Evolutionary conservation across 139 green algal genomes (phyloP), one percentile per base, ranked within the genome.

Genomic region (Coelastrella sp.): DNA sequence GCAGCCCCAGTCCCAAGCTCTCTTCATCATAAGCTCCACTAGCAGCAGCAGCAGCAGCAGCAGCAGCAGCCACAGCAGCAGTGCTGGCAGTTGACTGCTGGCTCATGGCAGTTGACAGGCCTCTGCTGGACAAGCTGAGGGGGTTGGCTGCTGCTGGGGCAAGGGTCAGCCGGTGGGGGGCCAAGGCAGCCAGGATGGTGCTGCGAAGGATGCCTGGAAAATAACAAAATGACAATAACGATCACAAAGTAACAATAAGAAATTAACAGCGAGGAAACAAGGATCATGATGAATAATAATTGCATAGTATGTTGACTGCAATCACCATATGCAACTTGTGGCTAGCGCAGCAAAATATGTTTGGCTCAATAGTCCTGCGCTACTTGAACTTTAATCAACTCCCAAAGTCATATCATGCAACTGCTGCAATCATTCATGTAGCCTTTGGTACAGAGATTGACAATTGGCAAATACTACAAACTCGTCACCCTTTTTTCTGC

Each of bases 121-220:
- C 12, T 6, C 25, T 27, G 14, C 60, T 17, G 0, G 20, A 25
- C 20, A 87, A 87, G 6, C 57, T 74, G 20, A 87, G 60, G 66
- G 84, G 68, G 56, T 58, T 65, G 19, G 19, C 66, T 56, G 68
- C 17, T 56, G 68, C 15, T 24, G 85, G 85, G 6, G 66, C 68
- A 3, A 89, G 70, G 0, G 63, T 68, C 15, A 98, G 93, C 8
- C 95, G 93, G 88, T 98, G 96, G 0, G 96, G 96, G 7, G 95
- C 95, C 17, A 98, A 91, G 6, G 96, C 96, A 25, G 87, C 94
- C n/a, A 98, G 92, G 15, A 98, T 95, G 76, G 97, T 95, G 91
- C 94, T 96, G 80, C 92, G 90, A 20, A 89, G 20, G 56, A 89
- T 89, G 9, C 84, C 84, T 79, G 84, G 0, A 56, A 0, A 22